Conservation (phyloP, 2,329 filamentous ascomycete genomes). For the Paradendryphiella salina region DNA sequence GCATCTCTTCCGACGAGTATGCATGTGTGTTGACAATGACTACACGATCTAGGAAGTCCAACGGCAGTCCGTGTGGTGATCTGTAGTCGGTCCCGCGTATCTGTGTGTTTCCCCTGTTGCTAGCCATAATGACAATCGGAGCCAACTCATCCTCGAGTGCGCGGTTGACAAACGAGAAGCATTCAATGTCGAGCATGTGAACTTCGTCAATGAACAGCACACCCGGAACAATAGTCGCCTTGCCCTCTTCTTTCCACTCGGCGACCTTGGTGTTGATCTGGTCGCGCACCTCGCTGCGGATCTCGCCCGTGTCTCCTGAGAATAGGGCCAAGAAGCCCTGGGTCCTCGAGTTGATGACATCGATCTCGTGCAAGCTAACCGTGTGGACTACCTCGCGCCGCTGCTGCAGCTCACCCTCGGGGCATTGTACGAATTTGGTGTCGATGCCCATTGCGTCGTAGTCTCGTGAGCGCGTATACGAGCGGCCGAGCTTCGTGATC, state of each 20-base stretch:
- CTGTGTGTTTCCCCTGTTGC: constrained; percentile 87
- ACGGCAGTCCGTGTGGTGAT: constrained; percentile 88
- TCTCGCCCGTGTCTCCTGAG: constrained; percentile 97
- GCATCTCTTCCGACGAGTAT: constrained; percentile 82
- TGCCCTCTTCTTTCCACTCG: constrained; percentile 99
- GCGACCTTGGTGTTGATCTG: constrained; percentile 99
- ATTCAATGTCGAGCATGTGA: constrained; percentile 99
- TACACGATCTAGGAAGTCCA: constrained; percentile 94
- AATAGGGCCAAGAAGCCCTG: constrained; percentile 97
- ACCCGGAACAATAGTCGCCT: constrained; percentile 95
- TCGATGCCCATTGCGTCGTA: constrained; percentile 99
- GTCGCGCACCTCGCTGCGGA: constrained; percentile 92
- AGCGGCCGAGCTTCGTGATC: constrained; percentile 94
- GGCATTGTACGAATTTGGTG: constrained; percentile 96
- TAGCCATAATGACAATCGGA: constrained; percentile 98
- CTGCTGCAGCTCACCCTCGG: constrained; percentile 95
- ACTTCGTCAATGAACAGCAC: constrained; percentile 99
- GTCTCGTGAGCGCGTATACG: constrained; percentile 90
- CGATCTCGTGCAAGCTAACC: constrained; percentile 95
- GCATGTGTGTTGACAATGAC: constrained; percentile 93
- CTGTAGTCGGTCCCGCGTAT: constrained; percentile 93
- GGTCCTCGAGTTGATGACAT: constrained; percentile 98
- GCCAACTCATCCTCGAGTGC: constrained; percentile 93
- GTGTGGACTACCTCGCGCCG: constrained; percentile 97
- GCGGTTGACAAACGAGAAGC: constrained; percentile 97